phyloP scores from a whole-genome alignment of 257 asterid species.

The Striga asiatica region DNA sequence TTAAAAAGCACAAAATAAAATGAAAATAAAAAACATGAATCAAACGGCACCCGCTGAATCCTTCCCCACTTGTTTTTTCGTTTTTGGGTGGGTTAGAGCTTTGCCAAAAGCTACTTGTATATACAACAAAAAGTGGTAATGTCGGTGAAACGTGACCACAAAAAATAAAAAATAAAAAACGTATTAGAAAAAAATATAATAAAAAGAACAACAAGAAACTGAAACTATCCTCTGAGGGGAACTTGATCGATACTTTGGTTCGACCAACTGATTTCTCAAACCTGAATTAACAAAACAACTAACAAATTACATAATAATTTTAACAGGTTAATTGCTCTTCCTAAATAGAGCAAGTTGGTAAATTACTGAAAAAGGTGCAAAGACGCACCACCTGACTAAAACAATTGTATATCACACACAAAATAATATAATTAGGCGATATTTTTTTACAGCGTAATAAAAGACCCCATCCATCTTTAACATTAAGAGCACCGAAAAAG shows the following conservation, averaged over 20 bases:
- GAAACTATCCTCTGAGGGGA: conserved; percentile 21
- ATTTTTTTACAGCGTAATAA: too few relatives aligned
- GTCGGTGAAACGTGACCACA: not conserved
- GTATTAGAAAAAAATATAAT: too few relatives aligned
- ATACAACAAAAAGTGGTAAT: not conserved
- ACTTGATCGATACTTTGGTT: conserved; percentile 20
- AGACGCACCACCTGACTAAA: too few relatives aligned
- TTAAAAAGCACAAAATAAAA: not conserved
- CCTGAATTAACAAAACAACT: conserved; percentile 25
- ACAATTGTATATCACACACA: too few relatives aligned
- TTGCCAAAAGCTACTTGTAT: too few relatives aligned
- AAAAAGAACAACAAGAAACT: not conserved
- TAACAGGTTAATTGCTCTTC: not conserved
- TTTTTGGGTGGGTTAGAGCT: not conserved
- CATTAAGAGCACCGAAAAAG: not conserved
- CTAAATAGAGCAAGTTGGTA: not conserved
- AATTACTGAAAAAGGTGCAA: too few relatives aligned
- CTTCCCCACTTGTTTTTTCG: not conserved
- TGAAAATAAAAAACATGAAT: not conserved
- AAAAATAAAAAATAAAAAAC: too few relatives aligned
- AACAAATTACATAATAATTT: not conserved
- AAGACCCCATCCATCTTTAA: too few relatives aligned
- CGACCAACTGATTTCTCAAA: conserved; percentile 27
- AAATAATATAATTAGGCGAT: too few relatives aligned
- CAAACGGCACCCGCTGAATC: not conserved